Evolutionary conservation across 306 rosid species (phyloP), one percentile per base, ranked within the genome.

Genomic region (Leucaena leucocephala): DNA sequence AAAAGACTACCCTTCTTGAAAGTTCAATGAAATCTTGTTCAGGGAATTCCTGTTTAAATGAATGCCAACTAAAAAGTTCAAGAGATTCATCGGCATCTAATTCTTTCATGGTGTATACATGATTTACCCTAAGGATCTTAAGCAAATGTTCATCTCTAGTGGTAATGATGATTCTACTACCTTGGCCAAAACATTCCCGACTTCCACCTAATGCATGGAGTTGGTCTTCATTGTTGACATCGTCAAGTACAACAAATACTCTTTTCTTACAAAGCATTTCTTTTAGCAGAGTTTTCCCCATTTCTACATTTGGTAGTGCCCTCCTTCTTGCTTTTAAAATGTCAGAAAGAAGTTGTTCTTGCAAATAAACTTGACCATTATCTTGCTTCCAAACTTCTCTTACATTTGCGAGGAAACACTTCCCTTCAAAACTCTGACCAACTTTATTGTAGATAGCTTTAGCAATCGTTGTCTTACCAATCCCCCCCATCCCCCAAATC

Each of bases 1-100:
- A 64, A 64, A 27, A 40, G 16, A 64, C 17, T 36, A 35, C 6
- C 2, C 2, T 15, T 36, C 27, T 13, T 15, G 46, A 36, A 40
- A 64, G 70, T 16, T 36, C 27, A 64, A 3, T 17, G 11, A 36
- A 66, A 39, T 66, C 48, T 39, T 66, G 2, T 66, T 1, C 3
- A 7, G 49, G 71, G 5, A 3, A 3, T 3, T 15, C 48, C n/a
- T 39, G 22, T n/a, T 66, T 66, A 66, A 66, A 66, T 16, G 71
- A 48, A 17, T 39, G 71, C 71, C 71, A 66, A 39, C 71, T 66
- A 7, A 66, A 66, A 7, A 38, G 71, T 39, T 66, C 71, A 39
- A 66, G 46, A 7, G 71, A 66, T 8, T 66, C 71, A 39, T 7
- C 3, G 21, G 8, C 34, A 39, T 66, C 49, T 33, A 66, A 7